These are phyloP conservation scores for Annulohypoxylon bovei DNA, from an alignment of 495 filamentous ascomycete species.

Conservation along the genomic window DNA sequence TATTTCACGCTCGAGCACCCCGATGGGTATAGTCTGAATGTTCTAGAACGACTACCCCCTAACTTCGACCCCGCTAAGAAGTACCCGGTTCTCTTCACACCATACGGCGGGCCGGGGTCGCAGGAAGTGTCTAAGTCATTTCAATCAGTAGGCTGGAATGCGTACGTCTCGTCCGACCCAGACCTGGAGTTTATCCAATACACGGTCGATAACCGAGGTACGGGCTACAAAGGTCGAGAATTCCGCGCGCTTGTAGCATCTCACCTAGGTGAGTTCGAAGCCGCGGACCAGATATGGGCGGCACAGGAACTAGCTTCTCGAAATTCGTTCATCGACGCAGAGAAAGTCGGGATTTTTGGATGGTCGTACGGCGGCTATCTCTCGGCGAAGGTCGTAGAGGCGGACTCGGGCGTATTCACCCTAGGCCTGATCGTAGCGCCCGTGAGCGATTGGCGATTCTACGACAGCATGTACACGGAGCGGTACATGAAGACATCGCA, in stretches of 20 bases:
- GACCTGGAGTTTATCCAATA: constrained; percentile 67
- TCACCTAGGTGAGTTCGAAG: constrained; percentile 64
- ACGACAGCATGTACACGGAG: constrained; percentile 72
- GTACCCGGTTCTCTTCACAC: constrained; percentile 65
- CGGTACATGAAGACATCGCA: constrained; percentile 68
- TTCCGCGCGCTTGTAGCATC: constrained; percentile 59
- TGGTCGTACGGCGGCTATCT: constrained; percentile 70
- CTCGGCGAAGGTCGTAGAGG: constrained; percentile 64
- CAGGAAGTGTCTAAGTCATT: constrained; percentile 62
- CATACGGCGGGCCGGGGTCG: constrained; percentile 65
- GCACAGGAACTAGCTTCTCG: constrained; percentile 56
- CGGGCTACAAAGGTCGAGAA: constrained; percentile 61
- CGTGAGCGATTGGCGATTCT: constrained; percentile 68
- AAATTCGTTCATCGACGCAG: constrained; percentile 58
- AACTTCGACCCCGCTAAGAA: constrained; percentile 62
- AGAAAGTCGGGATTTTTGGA: constrained; percentile 66
- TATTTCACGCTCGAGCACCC: constrained; percentile 61
- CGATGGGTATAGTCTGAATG: constrained; percentile 58
- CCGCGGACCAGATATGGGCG: constrained; percentile 66
- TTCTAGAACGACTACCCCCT: constrained; percentile 59
- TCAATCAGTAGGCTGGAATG: constrained; percentile 55
- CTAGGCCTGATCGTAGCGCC: constrained; percentile 64
- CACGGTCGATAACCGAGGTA: constrained; percentile 67
- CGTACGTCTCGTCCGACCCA: constrained; percentile 66
- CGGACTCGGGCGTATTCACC: constrained; percentile 60